Conservation (phyloP, 139 green algal species). For the Tetradesmus lagerheimii region DNA sequence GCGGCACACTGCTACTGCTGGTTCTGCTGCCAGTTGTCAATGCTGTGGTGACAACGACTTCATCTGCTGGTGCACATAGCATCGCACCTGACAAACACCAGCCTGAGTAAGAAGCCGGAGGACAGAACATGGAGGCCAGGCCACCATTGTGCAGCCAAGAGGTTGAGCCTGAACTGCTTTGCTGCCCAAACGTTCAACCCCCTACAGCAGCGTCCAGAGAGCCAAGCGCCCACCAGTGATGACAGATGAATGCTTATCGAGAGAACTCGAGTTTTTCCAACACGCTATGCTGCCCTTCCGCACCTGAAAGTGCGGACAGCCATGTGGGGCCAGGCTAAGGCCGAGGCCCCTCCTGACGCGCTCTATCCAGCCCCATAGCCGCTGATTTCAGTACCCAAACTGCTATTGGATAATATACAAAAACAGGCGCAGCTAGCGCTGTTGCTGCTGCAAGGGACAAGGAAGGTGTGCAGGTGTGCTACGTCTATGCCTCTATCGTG, state of each 20-base stretch:
- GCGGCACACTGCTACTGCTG: too few relatives aligned
- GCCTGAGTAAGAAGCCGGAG: not conserved
- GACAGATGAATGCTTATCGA: too few relatives aligned
- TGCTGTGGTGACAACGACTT: not conserved
- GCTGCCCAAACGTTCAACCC: not conserved
- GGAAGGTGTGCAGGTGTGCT: not conserved
- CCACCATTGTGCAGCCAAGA: not conserved
- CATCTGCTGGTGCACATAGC: not conserved
- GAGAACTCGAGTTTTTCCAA: too few relatives aligned
- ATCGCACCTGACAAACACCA: slow-evolving; percentile 8
- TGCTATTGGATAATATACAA: not conserved
- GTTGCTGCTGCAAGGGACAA: not conserved
- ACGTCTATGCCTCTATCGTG: not conserved
- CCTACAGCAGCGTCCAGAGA: not conserved
- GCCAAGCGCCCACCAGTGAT: too few relatives aligned
- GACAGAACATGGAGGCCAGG: not conserved
- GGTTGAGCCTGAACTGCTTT: not conserved
- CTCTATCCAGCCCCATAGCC: not conserved
- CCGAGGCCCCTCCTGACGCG: not conserved
- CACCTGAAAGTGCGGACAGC: not conserved
- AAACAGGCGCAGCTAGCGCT: not conserved
- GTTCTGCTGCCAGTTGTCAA: not conserved
- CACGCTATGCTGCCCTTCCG: not conserved
- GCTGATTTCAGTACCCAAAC: not conserved
- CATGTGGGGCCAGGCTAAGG: not conserved